Percentiles rank a stretch among this genome's conserved stretches.
Evolutionary conservation across 192 early-diverging fungal genomes (phyloP).

Genomic region (Linderina pennispora): DNA sequence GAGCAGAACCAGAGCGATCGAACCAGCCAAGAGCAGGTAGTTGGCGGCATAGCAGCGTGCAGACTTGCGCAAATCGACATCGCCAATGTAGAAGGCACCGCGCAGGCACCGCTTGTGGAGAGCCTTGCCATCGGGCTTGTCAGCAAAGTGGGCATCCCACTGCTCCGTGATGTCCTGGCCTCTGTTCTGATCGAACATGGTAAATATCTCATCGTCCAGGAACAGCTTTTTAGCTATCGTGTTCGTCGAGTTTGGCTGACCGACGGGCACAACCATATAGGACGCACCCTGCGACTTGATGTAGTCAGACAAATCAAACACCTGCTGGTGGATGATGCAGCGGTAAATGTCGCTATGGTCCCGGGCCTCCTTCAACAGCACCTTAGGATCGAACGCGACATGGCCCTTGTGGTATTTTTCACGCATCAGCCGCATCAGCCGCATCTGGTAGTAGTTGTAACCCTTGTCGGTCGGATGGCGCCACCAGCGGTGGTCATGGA

Average conservation of each 20-base stretch:
- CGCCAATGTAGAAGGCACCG: constrained; percentile 79
- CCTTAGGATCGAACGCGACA: constrained; percentile 54
- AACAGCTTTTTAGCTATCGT: constrained; percentile 47
- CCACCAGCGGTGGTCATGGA: constrained; percentile 68
- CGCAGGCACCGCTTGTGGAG: constrained; percentile 70
- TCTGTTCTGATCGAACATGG: constrained; percentile 58
- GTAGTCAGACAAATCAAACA: constrained; percentile 70
- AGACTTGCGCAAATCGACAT: constrained; percentile 78
- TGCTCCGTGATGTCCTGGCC: constrained; percentile 58
- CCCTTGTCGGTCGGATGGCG: constrained; percentile 50
- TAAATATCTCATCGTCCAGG: constrained; percentile 52
- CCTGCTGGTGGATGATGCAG: constrained; percentile 62
- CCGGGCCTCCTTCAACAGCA: constrained; percentile 49
- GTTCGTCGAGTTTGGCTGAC: constrained; percentile 33
- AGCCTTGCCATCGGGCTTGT: constrained; percentile 30
- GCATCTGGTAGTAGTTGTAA: constrained; percentile 64
- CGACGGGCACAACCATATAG: constrained; percentile 44
- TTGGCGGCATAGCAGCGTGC: constrained; percentile 72
- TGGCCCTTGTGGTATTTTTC: constrained; percentile 60
- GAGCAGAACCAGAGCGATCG: constrained; percentile 75
- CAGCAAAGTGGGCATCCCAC: constrained; percentile 54
- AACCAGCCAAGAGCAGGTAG: constrained; percentile 76
- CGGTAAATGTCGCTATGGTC: constrained; percentile 43
- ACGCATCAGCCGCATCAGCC: constrained; percentile 55
- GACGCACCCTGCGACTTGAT: constrained; percentile 43